phyloP scores from a whole-genome alignment of 805 yeast genomes.

The Myxozyma sirexii region DNA sequence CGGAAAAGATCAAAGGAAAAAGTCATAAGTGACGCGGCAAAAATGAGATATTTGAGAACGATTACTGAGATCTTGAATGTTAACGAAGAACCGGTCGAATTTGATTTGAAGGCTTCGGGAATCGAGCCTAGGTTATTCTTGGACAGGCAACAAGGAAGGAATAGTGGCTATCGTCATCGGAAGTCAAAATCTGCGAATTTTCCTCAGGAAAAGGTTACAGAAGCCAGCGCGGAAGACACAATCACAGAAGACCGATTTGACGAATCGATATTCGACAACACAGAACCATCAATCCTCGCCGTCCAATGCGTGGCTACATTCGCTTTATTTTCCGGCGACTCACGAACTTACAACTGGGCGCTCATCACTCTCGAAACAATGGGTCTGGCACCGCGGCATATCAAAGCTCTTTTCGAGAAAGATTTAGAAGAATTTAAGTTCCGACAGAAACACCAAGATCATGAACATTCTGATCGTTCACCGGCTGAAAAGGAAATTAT shows the following conservation, averaged over 20 bases:
- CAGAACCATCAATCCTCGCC: constrained; percentile 5
- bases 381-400: constrained; percentile 23
- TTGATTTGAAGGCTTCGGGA: background rate
- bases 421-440: constrained; percentile 1
- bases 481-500: constrained; percentile 3
- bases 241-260: background rate
- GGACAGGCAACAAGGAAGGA: background rate
- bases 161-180: background rate
- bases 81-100: background rate
- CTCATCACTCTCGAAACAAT: constrained; percentile 19
- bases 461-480: too few relatives aligned
- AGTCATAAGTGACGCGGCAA: background rate
- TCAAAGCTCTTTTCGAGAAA: constrained; percentile 1
- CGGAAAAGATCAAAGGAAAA: background rate
- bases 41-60: background rate
- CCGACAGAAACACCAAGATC: background rate
- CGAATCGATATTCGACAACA: constrained; percentile 8
- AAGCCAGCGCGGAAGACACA: too few relatives aligned
- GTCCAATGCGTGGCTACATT: constrained; percentile 13
- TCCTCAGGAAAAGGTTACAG: background rate
- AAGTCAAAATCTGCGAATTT: background rate
- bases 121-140: background rate
- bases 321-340: constrained; percentile 16
- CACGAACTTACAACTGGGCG: constrained; percentile 21
- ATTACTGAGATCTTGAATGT: background rate